Base-by-base conservation (phyloP, 495 filamentous ascomycete genomes). In the Amphirosellinia nigrospora region DNA sequence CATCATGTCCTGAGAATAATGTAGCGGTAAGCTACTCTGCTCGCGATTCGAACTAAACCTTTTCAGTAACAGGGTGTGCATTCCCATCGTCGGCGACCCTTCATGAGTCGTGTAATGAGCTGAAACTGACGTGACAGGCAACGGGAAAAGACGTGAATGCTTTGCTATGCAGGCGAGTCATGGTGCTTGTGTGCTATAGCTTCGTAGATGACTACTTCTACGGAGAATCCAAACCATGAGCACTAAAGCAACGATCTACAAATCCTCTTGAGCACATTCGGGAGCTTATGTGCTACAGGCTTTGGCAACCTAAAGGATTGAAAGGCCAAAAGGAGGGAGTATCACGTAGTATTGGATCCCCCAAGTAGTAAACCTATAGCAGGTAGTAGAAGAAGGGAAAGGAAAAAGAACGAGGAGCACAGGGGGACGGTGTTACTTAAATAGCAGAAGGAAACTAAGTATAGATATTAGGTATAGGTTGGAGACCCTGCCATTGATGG, bases 401-500 rank as follows among this genome's bases (percentile, higher is more conserved):
- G 38, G 15, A 26, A 34, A 19, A 30, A 68, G 41, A n/a, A n/a
- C n/a, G n/a, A n/a, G 34, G 43, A 41, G 43, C 28, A 53, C 26
- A 41, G 13, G 19, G 38, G 43, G 3, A 41, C 28, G 23, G 32
- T 28, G 19, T n/a, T 36, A 48, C 4, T 38, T 28, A 30, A 41
- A 32, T 45, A 38, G 53, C 16, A 38, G 32, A 39, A 16, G 41
- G 43, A 7, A 6, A 21, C 7, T 5, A 28, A n/a, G n/a, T n/a
- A n/a, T n/a, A n/a, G n/a, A n/a, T n/a, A n/a, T n/a, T 53, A 46
- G 52, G 43, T 55, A 52, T 69, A 62, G 56, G n/a, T 48, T 60
- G 55, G 32, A 41, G 28, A n/a, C 23, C 38, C 23, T 39, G 63
- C 63, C 45, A 52, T 53, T 21, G 28, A 53, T 56, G 59, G 28